Evolutionary conservation across 1,284 basidiomycete genomes (phyloP).

Genomic region (Schizophyllum amplum): DNA sequence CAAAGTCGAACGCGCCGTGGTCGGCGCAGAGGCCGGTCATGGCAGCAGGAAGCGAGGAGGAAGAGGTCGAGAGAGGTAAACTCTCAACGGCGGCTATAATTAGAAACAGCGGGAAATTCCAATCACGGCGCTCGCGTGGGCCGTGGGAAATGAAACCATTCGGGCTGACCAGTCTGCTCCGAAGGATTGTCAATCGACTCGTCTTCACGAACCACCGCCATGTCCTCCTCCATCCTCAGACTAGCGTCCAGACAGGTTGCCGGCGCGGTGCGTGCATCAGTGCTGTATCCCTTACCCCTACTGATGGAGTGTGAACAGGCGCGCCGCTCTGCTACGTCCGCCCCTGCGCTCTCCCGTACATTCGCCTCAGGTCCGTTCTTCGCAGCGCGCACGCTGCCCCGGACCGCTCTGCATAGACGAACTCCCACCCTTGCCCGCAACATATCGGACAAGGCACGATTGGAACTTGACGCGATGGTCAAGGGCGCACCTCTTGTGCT

Average conservation of each 20-base stretch:
- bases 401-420: constrained; percentile 6
- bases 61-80: not conserved
- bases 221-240: not conserved
- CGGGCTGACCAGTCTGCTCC: not conserved
- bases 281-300: not conserved
- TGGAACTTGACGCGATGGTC: constrained; percentile 49
- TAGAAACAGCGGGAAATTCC: too few relatives aligned
- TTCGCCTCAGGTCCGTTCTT: not conserved
- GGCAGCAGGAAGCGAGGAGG: not conserved
- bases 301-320: not conserved
- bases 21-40: constrained; percentile 5
- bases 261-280: not conserved
- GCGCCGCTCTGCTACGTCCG: not conserved
- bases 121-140: too few relatives aligned
- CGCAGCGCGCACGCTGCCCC: not conserved
- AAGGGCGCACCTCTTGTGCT: constrained; percentile 72
- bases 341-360: not conserved
- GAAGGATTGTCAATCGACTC: not conserved
- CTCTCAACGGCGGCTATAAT: not conserved
- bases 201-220: not conserved
- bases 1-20: constrained; percentile 33
- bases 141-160: too few relatives aligned
- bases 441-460: constrained; percentile 23
- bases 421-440: constrained; percentile 7
- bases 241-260: not conserved